Evolutionary conservation across 2,329 filamentous ascomycete genomes (phyloP).

Genomic region (Talaromyces verruculosus): DNA sequence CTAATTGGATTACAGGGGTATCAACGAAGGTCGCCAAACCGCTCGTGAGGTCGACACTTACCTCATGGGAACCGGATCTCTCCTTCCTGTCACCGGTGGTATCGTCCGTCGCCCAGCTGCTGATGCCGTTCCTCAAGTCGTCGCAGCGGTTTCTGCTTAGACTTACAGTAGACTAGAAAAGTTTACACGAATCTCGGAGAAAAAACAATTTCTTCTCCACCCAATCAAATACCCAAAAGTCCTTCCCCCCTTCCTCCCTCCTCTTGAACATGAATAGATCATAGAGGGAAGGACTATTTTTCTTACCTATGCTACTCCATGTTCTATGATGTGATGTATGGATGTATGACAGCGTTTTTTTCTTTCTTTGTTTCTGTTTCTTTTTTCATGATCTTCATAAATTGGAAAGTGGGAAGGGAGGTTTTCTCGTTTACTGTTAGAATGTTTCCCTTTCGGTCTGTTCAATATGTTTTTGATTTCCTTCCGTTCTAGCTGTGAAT

Average conservation of each 20-base stretch:
- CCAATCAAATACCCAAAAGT: constrained; percentile 10
- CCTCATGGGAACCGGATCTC: constrained; percentile 72
- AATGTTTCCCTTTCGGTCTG: constrained; percentile 24
- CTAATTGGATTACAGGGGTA: constrained; percentile 62
- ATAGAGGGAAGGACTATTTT: constrained; percentile 11
- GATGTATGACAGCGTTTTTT: constrained; percentile 22
- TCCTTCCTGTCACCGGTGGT: constrained; percentile 85
- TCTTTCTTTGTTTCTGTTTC: constrained; percentile 19
- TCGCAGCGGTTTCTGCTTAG: constrained; percentile 21
- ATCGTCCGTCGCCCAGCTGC: constrained; percentile 77
- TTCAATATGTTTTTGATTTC: constrained; percentile 19
- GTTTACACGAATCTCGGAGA: background rate
- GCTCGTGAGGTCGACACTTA: constrained; percentile 89
- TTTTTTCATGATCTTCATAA: constrained; percentile 16
- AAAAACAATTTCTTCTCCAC: background rate
- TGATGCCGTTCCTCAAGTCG: constrained; percentile 41
- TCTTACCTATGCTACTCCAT: constrained; percentile 11
- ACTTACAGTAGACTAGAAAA: background rate
- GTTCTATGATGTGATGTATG: constrained; percentile 19
- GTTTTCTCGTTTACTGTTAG: constrained; percentile 26
- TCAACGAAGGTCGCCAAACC: constrained; percentile 92
- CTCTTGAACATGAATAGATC: constrained; percentile 11
- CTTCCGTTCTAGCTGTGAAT: constrained; percentile 20
- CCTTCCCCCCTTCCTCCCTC: constrained; percentile 1
- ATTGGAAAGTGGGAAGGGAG: constrained; percentile 16